These are phyloP conservation scores for Neckera pumila DNA, from an alignment of 225 moss, liverwort and hornwort genomes.

Conservation along the genomic window DNA sequence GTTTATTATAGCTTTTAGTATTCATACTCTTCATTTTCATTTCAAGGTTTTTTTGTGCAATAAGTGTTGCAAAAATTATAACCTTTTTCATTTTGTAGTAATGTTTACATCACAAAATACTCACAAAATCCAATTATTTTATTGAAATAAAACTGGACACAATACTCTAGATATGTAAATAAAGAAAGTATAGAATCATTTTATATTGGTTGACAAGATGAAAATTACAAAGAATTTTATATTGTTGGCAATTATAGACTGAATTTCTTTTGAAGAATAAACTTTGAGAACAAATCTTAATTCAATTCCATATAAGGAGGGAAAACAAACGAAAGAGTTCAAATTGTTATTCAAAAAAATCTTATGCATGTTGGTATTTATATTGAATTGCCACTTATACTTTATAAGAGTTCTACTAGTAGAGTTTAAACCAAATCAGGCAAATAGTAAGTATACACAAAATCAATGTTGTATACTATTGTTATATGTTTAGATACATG, in stretches of 20 bases:
- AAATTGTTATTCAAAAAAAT: neutral
- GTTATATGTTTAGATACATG: neutral
- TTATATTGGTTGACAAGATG: neutral
- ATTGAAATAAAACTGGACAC: neutral
- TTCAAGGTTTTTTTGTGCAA: accelerated
- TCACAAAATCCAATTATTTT: neutral
- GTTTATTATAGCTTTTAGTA: neutral
- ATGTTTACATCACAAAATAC: neutral
- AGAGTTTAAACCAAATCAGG: neutral
- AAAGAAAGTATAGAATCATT: neutral
- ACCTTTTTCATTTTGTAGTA: neutral
- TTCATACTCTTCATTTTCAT: neutral
- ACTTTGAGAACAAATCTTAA: neutral
- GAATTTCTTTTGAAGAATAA: neutral
- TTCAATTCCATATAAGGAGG: neutral
- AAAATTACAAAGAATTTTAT: neutral
- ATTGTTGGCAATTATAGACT: neutral
- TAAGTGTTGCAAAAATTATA: neutral
- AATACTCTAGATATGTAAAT: neutral
- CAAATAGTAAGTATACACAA: neutral
- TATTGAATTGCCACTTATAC: neutral
- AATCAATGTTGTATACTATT: neutral
- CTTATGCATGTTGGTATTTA: neutral
- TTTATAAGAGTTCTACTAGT: neutral
- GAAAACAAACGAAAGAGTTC: neutral